These are phyloP conservation scores for Collariella sp. DNA, from an alignment of 495 filamentous ascomycete genomes.

Conservation along the genomic window DNA sequence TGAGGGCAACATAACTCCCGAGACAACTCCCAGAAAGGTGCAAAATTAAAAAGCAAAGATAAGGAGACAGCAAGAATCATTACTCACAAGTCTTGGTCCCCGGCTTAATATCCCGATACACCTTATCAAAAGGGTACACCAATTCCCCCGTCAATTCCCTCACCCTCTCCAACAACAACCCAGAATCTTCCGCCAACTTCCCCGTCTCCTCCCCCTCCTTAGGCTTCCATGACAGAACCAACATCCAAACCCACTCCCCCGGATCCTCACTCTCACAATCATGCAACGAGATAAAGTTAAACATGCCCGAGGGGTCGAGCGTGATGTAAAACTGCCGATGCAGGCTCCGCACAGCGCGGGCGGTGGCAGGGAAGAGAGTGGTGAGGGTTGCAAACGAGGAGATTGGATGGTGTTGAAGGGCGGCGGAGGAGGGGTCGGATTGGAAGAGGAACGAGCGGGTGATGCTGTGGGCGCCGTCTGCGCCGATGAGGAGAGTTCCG, in stretches of 20 bases:
- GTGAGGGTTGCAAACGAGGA: constrained; percentile 9
- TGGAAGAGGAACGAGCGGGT: constrained; percentile 31
- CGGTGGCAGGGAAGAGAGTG: constrained; percentile 14
- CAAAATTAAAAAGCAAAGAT: too few relatives aligned
- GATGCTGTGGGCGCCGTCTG: constrained; percentile 36
- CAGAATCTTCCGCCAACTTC: neutral
- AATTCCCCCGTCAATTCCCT: constrained; percentile 4
- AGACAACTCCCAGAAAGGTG: too few relatives aligned
- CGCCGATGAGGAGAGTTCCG: constrained; percentile 34
- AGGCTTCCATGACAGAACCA: constrained; percentile 16
- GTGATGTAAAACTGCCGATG: constrained; percentile 23
- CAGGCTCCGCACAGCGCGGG: constrained; percentile 18
- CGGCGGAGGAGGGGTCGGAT: constrained; percentile 16
- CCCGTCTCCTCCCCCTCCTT: constrained; percentile 2
- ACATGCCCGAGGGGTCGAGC: constrained; percentile 23
- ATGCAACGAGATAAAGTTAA: constrained; percentile 11
- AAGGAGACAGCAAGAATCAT: too few relatives aligned
- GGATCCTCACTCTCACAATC: constrained; percentile 15
- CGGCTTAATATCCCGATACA: constrained; percentile 11
- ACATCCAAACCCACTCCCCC: constrained; percentile 19
- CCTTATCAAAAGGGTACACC: constrained; percentile 16
- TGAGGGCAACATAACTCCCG: too few relatives aligned
- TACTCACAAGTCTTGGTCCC: constrained; percentile 12
- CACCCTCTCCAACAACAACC: constrained; percentile 7
- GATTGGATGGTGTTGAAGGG: constrained; percentile 12